Base-by-base conservation (phyloP, 164 flowering plant species). In the Vitis amurensis region DNA sequence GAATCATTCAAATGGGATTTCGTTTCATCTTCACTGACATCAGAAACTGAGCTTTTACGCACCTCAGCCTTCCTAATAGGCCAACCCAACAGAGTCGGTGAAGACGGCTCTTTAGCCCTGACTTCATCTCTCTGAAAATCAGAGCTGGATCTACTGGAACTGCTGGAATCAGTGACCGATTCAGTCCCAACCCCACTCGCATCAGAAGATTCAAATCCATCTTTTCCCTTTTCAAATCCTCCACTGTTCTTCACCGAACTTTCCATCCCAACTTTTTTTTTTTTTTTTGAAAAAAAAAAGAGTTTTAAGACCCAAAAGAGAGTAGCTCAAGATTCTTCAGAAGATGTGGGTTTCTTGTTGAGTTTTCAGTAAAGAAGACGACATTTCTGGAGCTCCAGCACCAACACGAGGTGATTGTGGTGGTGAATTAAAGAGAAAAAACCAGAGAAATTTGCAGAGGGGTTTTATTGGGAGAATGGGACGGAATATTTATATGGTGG, bases 31-130 rank as follows among this genome's bases (percentile, higher is more conserved):
- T 61, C 73, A 29, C 63, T 61, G 6, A 14, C 78, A 60, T 65
- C 76, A 49, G 68, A 63, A 60, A 55, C 59, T 3, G 75, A 76
- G 51, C 70, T 55, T 56, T 63, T 84, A 27, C 74, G 29, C 10
- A 73, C 58, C 47, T 74, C 76, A 29, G 89, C 78, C 64, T 84
- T 87, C 56, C 78, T 61, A 15, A 83, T 80, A n/a, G 89, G 93
- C 96, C 91, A 89, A 52, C 90, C 89, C 51, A 87, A 37, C 8
- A 73, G 80, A 75, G 84, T 31, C 1, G 80, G 68, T 6, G 86
- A 78, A 50, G 79, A 76, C 52, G 78, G 68, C 64, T 68, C 68
- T 7, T 31, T 71, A 7, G 51, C 61, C 53, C 48, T 68, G 12
- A 44, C 66, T 29, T 71, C 81, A 53, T 74, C 77, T 1, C 67